A percentile compares a stretch with the other conserved stretches of the same genome.
These are phyloP conservation scores for Cladosporium sp. DNA, from an alignment of 2,329 filamentous ascomycete genomes.

Conservation along the genomic window DNA sequence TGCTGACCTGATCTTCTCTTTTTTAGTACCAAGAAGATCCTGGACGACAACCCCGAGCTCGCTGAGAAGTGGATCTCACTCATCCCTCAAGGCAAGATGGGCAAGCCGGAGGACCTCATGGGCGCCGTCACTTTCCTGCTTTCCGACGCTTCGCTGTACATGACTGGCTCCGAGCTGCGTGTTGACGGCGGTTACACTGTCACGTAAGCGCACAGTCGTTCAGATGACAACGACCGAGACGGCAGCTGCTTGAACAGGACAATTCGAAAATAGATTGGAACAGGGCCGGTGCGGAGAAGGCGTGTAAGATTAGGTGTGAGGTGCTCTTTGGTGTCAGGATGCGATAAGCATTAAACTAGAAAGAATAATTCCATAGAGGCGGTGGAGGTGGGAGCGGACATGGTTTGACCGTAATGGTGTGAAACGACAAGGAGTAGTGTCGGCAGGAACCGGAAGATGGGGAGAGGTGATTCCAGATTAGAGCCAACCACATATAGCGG, in stretches of 20 bases:
- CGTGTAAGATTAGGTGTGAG: not conserved
- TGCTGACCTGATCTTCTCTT: not conserved
- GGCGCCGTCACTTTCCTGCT: conserved; percentile 84
- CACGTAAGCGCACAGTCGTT: conserved; percentile 24
- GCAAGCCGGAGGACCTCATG: conserved; percentile 85
- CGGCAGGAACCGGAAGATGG: no score
- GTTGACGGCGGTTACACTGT: conserved; percentile 43
- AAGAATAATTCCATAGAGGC: no score
- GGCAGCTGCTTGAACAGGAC: not conserved
- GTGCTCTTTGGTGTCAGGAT: not conserved
- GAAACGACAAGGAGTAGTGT: no score
- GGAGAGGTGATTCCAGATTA: no score
- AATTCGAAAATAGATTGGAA: not conserved
- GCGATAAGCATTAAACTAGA: no score
- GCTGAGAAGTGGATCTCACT: conserved; percentile 86
- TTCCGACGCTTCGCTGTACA: conserved; percentile 72
- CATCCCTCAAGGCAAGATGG: conserved; percentile 93
- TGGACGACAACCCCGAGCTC: conserved; percentile 87
- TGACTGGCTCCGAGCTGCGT: conserved; percentile 50
- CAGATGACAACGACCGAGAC: not conserved
- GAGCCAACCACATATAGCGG: no score
- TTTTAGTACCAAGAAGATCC: conserved; percentile 80
- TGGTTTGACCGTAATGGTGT: no score
- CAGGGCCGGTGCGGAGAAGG: not conserved
- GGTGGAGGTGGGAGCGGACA: no score